phyloP scores from a whole-genome alignment of 306 rosid species.

The cucumber (Cucumis sativus) region Cucumber_9930_V3 NC_026657.2:8029501-8030000 shows the following conservation, averaged over 20 bases:
- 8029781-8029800: background rate
- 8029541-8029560: background rate
- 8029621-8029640: conserved; percentile 17
- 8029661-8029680: conserved; percentile 1
- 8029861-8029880: conserved; percentile 24
- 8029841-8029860: conserved; percentile 23
- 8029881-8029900: conserved; percentile 40
- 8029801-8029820: conserved; percentile 20
- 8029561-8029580: background rate
- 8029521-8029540: background rate
- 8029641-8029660: conserved; percentile 14
- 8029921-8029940: conserved; percentile 20
- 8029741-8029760: background rate
- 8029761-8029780: background rate
- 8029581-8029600: background rate
- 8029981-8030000: background rate
- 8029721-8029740: background rate
- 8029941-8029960: background rate
- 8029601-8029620: conserved; percentile 25
- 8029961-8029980: background rate
- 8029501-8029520: background rate
- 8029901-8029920: conserved; percentile 29
- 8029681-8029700: conserved; percentile 4
- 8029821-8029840: conserved; percentile 20
- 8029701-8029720: conserved; percentile 11